Percentiles rank a stretch among this genome's conserved stretches.
These are phyloP conservation scores for Flaveria ramosissima DNA, from an alignment of 129 eudicot species.

Conservation along the genomic window DNA sequence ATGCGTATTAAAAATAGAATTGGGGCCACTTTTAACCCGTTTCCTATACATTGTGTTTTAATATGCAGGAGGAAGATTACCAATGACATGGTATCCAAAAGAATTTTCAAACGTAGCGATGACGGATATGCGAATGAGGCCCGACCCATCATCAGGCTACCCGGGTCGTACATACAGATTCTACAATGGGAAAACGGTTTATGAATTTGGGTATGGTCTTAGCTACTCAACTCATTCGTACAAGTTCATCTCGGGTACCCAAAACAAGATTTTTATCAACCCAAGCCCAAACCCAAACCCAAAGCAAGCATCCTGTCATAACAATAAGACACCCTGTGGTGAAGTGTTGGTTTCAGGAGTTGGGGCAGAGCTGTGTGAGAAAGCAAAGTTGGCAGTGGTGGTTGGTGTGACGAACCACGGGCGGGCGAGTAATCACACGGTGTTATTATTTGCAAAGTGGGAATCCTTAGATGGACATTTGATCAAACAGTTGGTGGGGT, in stretches of 20 bases:
- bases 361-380: conserved; percentile 37
- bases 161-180: conserved; percentile 76
- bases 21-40: too few species aligned
- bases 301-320: conserved; percentile 18
- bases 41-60: background rate
- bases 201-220: conserved; percentile 62
- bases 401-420: conserved; percentile 54
- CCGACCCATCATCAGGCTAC: conserved; percentile 56
- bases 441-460: conserved; percentile 47
- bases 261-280: conserved; percentile 27
- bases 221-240: conserved; percentile 60
- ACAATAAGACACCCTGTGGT: background rate
- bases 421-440: conserved; percentile 51
- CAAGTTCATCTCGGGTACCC: conserved; percentile 33
- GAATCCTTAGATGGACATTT: conserved; percentile 34
- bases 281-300: background rate
- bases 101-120: conserved; percentile 54
- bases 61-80: conserved; percentile 63
- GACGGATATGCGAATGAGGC: conserved; percentile 81
- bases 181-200: conserved; percentile 57
- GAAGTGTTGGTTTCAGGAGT: conserved; percentile 37
- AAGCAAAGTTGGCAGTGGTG: conserved; percentile 35
- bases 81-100: conserved; percentile 77
- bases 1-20: too few species aligned
- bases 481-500: conserved; percentile 59